Conservation (phyloP, 441 rosid genomes). For the Gossypium trilobum region DNA sequence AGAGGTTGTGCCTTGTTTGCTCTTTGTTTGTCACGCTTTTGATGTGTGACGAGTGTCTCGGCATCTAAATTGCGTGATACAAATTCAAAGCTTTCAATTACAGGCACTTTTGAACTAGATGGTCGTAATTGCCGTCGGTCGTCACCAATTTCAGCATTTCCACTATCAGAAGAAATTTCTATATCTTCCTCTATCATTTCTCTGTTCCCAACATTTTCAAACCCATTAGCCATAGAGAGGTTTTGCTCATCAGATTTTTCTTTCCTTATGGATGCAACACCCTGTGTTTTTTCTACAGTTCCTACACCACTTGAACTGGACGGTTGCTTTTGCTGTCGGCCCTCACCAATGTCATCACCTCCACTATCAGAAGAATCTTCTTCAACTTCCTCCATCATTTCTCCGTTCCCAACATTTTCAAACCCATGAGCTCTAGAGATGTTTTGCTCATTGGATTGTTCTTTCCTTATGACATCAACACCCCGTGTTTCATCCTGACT, state of each 20-base stretch:
- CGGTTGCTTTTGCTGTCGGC: slow-evolving; percentile 7
- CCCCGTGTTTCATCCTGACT: not conserved
- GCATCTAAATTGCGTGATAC: slow-evolving; percentile 14
- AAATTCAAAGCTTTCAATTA: not conserved
- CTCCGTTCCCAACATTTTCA: slow-evolving; percentile 7
- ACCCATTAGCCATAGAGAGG: too few species aligned
- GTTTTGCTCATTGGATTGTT: not conserved
- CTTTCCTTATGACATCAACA: slow-evolving; percentile 2
- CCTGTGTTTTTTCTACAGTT: not conserved
- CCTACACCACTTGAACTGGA: not conserved
- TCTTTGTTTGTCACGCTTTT: not conserved
- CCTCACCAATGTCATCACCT: not conserved
- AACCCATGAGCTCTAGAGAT: not conserved
- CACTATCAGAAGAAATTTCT: too few species aligned
- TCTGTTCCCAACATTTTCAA: too few species aligned
- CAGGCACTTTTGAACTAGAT: not conserved
- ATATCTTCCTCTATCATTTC: too few species aligned
- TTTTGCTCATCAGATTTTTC: not conserved
- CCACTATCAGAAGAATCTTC: slow-evolving; percentile 12
- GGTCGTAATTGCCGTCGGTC: too few species aligned
- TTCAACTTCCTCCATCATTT: slow-evolving; percentile 8
- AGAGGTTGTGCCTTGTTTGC: not conserved
- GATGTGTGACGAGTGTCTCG: not conserved
- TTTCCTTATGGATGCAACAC: not conserved
- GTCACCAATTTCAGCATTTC: too few species aligned